Conservation (phyloP, 805 yeast species). For the Monosporozyma servazzii region DNA sequence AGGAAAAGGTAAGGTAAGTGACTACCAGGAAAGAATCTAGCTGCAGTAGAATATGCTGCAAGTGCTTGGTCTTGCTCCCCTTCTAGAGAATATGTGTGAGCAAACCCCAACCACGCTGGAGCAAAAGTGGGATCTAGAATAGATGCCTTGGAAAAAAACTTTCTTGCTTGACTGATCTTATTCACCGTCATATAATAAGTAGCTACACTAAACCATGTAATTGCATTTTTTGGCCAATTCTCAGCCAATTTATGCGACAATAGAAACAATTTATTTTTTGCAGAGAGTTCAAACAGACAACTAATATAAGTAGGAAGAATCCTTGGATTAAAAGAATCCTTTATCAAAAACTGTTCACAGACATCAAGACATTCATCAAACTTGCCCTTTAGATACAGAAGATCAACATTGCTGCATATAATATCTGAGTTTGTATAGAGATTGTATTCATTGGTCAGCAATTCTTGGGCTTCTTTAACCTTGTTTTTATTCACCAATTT, state of each 20-base stretch:
- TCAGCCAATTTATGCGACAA: constrained; percentile 82
- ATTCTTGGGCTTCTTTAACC: constrained; percentile 55
- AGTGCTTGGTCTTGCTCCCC: constrained; percentile 99
- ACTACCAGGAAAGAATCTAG: constrained; percentile 80
- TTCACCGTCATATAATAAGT: constrained; percentile 72
- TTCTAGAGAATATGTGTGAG: constrained; percentile 94
- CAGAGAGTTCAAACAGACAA: constrained; percentile 77
- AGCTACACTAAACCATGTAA: constrained; percentile 90
- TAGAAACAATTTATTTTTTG: constrained; percentile 68
- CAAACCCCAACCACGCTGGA: constrained; percentile 97
- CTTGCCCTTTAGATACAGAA: constrained; percentile 63
- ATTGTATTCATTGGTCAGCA: constrained; percentile 62
- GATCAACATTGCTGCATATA: constrained; percentile 57
- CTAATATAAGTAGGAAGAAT: constrained; percentile 73
- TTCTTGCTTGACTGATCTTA: constrained; percentile 72
- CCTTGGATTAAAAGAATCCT: constrained; percentile 64
- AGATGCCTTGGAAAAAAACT: constrained; percentile 82
- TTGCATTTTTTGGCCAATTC: constrained; percentile 66
- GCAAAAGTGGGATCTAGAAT: constrained; percentile 82
- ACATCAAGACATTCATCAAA: constrained; percentile 66
- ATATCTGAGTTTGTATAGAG: constrained; percentile 64
- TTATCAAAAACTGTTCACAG: constrained; percentile 49
- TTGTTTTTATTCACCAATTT: constrained; percentile 54
- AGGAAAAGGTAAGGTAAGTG: constrained; percentile 82
- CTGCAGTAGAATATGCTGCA: constrained; percentile 93